phyloP scores from a whole-genome alignment of 192 early-diverging fungal species.

The Chytriomyces sp. region DNA sequence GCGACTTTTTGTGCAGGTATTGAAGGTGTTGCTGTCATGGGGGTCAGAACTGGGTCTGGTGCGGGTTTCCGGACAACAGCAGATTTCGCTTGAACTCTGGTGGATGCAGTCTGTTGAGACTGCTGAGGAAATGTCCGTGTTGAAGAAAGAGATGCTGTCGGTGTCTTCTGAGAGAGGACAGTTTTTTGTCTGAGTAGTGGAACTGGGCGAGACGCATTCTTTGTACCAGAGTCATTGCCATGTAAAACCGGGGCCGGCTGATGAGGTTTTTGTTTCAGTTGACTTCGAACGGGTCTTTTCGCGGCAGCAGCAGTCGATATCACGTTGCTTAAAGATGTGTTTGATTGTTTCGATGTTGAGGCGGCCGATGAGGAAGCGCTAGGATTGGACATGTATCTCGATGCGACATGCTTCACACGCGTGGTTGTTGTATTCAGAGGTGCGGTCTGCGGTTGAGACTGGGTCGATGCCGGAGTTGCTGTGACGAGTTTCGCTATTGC shows the following conservation, averaged over 20 bases:
- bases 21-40: too few species aligned
- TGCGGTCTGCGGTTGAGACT: background rate
- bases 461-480: background rate
- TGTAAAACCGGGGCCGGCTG: background rate
- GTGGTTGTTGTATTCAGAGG: background rate
- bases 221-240: background rate
- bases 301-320: too few species aligned
- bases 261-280: background rate
- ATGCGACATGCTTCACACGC: slow-evolving; percentile 14
- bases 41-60: background rate
- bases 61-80: background rate
- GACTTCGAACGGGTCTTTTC: background rate
- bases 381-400: background rate
- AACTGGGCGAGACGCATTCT: background rate
- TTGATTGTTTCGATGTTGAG: background rate
- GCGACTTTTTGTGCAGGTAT: too few species aligned
- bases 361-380: background rate
- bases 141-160: background rate
- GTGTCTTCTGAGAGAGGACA: background rate
- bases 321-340: too few species aligned
- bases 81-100: background rate
- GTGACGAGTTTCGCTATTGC: background rate
- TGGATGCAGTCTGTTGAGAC: background rate
- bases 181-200: background rate
- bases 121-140: too few species aligned